These are phyloP conservation scores for Golubevia pallescens DNA, from an alignment of 1,284 basidiomycete species.

Conservation along the genomic window DNA sequence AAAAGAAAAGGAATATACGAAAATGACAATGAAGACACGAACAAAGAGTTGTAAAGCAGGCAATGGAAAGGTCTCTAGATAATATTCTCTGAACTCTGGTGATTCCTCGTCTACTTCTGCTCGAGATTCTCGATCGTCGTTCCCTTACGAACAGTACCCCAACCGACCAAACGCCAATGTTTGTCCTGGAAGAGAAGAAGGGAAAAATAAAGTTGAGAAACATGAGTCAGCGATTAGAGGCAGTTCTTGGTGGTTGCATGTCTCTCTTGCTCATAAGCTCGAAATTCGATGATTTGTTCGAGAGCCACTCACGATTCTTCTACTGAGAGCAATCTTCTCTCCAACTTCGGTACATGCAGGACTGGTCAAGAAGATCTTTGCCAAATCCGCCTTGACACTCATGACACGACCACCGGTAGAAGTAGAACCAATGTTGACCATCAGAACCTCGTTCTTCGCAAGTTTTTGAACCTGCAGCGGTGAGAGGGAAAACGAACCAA, in stretches of 20 bases:
- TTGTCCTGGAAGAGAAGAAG: constrained; percentile 69
- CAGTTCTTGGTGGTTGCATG: no score
- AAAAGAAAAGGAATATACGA: no score
- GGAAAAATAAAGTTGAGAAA: not conserved
- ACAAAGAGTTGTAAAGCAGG: no score
- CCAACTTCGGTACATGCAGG: constrained; percentile 63
- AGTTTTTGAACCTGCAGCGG: constrained; percentile 76
- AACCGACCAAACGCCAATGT: constrained; percentile 80
- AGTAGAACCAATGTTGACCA: constrained; percentile 67
- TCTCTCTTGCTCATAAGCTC: no score
- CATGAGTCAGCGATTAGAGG: not conserved
- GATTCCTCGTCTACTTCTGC: not conserved
- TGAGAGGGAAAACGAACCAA: not conserved
- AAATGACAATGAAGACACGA: no score
- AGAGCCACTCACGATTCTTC: constrained; percentile 28
- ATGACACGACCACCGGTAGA: constrained; percentile 53
- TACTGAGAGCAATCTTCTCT: constrained; percentile 59
- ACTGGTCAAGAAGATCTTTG: constrained; percentile 60
- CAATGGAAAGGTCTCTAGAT: no score
- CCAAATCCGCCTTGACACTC: constrained; percentile 59
- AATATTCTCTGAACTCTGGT: no score
- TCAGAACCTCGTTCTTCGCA: constrained; percentile 86
- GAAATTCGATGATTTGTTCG: no score
- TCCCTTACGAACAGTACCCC: constrained; percentile 46
- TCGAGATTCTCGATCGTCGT: not conserved